Evolutionary conservation across 192 early-diverging fungal species (phyloP).

Genomic region (Phlyctochytrium arcticum): DNA sequence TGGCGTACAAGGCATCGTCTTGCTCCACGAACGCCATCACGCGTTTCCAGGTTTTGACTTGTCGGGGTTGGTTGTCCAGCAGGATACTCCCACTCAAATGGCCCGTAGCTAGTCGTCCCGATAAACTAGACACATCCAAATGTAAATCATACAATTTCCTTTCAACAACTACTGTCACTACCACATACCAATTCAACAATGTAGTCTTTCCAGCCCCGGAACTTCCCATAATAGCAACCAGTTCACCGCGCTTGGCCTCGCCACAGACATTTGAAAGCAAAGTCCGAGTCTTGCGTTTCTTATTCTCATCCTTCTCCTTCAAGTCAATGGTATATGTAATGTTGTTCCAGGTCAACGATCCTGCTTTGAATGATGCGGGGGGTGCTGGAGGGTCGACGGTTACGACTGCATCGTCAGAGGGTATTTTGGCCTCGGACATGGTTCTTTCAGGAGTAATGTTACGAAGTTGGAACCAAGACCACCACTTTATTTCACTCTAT

Average conservation of each 20-base stretch:
- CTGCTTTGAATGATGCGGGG: background rate
- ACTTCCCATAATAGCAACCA: constrained; percentile 24
- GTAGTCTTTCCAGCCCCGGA: constrained; percentile 17
- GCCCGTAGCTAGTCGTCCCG: constrained; percentile 60
- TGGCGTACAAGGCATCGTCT: constrained; percentile 44
- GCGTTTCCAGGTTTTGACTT: constrained; percentile 17
- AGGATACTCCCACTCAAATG: constrained; percentile 67
- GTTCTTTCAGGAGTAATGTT: too few species aligned
- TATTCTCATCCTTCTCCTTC: constrained; percentile 11
- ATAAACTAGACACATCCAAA: constrained; percentile 25
- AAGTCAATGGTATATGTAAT: constrained; percentile 5
- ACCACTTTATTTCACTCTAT: too few species aligned
- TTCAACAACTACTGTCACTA: background rate
- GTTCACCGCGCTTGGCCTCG: constrained; percentile 14
- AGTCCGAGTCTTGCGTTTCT: background rate
- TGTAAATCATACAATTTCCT: background rate
- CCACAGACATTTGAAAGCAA: constrained; percentile 3
- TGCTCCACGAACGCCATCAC: constrained; percentile 45
- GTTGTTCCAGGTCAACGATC: constrained; percentile 5
- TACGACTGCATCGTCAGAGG: too few species aligned
- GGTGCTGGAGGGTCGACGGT: too few species aligned
- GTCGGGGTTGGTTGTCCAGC: constrained; percentile 66
- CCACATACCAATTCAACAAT: constrained; percentile 20
- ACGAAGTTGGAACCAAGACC: too few species aligned
- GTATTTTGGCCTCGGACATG: too few species aligned